phyloP scores from a whole-genome alignment of 1,284 basidiomycete species.

The Pseudozyma hubeiensis region DNA sequence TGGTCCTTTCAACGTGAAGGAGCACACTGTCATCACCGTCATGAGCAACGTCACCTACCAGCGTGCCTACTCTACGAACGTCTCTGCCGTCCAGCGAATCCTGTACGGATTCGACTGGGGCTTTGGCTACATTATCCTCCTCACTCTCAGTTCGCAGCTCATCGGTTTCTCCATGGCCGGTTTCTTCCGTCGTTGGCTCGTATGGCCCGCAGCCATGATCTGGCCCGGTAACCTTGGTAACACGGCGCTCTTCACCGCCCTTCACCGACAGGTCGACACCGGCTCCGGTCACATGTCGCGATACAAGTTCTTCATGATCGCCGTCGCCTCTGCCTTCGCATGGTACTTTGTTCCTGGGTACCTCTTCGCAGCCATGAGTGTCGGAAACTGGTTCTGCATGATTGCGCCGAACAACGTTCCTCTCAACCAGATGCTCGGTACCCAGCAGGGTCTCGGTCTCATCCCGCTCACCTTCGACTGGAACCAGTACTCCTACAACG shows the following conservation, averaged over 20 bases:
- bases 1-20: slow-evolving; percentile 65
- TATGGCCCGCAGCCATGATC: slow-evolving; percentile 65
- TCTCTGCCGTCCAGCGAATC: slow-evolving; percentile 54
- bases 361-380: slow-evolving; percentile 57
- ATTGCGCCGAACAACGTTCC: slow-evolving; percentile 60
- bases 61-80: slow-evolving; percentile 69
- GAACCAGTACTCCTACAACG: slow-evolving; percentile 53
- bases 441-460: slow-evolving; percentile 52
- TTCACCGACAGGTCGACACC: slow-evolving; percentile 54
- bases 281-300: slow-evolving; percentile 70
- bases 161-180: slow-evolving; percentile 63
- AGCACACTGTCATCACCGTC: slow-evolving; percentile 66
- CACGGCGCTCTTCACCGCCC: slow-evolving; percentile 57
- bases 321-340: slow-evolving; percentile 42
- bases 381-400: slow-evolving; percentile 62
- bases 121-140: slow-evolving; percentile 70
- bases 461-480: slow-evolving; percentile 61
- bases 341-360: slow-evolving; percentile 65
- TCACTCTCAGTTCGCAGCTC: slow-evolving; percentile 71
- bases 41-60: slow-evolving; percentile 70
- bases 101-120: slow-evolving; percentile 51
- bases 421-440: slow-evolving; percentile 64
- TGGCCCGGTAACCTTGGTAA: slow-evolving; percentile 62
- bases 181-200: slow-evolving; percentile 59
- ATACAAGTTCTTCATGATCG: slow-evolving; percentile 55